Base-by-base conservation (phyloP, 495 filamentous ascomycete genomes). In the Penicillium macrosclerotiorum region DNA sequence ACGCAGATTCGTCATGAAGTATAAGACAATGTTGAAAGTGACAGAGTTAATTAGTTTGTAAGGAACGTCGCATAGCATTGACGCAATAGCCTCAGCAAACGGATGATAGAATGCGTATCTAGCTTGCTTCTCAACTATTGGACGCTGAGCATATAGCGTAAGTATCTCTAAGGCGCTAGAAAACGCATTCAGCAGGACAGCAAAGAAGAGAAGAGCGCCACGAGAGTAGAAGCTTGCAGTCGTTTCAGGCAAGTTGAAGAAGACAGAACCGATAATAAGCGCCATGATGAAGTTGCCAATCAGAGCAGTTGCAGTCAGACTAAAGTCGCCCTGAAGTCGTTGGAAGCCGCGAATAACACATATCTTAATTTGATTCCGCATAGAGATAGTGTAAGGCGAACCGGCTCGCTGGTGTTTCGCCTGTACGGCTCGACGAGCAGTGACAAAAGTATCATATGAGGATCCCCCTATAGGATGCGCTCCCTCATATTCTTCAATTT, bases 141-240 rank as follows among this genome's bases (percentile, higher is more conserved):
- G 75, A 5, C 79, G 71, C 54, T 82, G 76, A 1, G 55, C 63
- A 45, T 81, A 82, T 3, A 80, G 63, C 19, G 44, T 68, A 29
- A 77, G 75, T 57, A 85, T 82, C 54, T 87, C 81, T 0, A 71
- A 64, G 6, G 77, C 57, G 0, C 60, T 62, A 23, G 60, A 69
- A 11, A 80, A 54, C 3, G 73, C 68, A 39, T 79, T 79, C 41
- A 77, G 60, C 2, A 95, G 75, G 48, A 92, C 82, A 29, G 88
- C 85, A 59, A 95, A 95, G 77, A 94, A 96, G 23, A 94, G 69
- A 0, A 93, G 74, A 41, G 85, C 86, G 19, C 86, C 89, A 33
- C 61, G 63, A 37, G 63, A 59, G 37, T 59, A 65, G 22, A 65
- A 67, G 12, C 45, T 55, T 16, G n/a, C 42, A 8, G 53, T 45